Evolutionary conservation across 345 rosid species (phyloP).

Genomic region (Dipteronia sinensis): DNA sequence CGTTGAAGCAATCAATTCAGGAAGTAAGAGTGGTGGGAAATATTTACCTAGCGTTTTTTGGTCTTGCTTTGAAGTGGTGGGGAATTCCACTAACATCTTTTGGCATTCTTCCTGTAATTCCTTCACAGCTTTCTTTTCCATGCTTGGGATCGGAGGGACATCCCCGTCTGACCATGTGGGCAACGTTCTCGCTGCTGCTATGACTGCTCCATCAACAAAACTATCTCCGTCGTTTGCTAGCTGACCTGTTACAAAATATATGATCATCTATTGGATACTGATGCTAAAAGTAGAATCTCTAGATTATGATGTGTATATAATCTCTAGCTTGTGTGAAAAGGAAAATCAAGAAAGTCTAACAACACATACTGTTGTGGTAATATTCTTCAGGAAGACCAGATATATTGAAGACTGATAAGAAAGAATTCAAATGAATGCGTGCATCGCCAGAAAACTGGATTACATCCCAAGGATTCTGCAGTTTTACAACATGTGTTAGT

Average conservation of each 20-base stretch:
- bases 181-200: constrained; percentile 87
- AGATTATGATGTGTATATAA: background rate
- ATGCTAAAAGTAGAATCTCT: constrained; percentile 4
- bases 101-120: constrained; percentile 82
- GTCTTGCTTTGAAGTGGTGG: constrained; percentile 75
- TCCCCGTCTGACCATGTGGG: constrained; percentile 92
- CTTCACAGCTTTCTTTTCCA: constrained; percentile 76
- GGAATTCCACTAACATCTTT: constrained; percentile 65
- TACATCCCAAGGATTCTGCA: constrained; percentile 95
- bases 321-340: background rate
- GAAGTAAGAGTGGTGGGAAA: background rate
- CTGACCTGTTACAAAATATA: constrained; percentile 41
- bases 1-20: background rate
- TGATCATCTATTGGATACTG: background rate
- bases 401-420: constrained; percentile 77
- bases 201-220: constrained; percentile 83
- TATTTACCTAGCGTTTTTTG: constrained; percentile 65
- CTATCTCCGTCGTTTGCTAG: constrained; percentile 43
- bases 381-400: constrained; percentile 87
- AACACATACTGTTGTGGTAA: constrained; percentile 64
- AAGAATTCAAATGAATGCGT: constrained; percentile 79
- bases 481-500: constrained; percentile 7
- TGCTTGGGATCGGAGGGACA: constrained; percentile 74
- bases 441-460: constrained; percentile 74
- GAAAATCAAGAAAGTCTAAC: background rate